A percentile compares a stretch with the other conserved stretches of the same genome.
These are phyloP conservation scores for Hericium alpestre DNA, from an alignment of 768 basidiomycete species.

Conservation along the genomic window DNA sequence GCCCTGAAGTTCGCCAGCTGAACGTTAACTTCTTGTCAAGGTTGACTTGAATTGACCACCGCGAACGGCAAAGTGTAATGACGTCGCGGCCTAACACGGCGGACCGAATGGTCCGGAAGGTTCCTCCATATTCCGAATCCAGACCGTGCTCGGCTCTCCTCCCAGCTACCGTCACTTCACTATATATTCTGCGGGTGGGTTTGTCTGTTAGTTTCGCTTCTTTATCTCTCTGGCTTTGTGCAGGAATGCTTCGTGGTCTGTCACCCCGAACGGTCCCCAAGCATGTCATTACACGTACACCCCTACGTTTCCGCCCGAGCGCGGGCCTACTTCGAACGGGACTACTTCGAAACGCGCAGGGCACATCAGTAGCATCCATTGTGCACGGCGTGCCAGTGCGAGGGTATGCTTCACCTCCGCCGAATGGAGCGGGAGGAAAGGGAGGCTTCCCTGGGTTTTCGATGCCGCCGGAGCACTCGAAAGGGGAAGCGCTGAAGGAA, in stretches of 20 bases:
- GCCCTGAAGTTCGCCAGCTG: too few species aligned
- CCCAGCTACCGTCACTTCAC: too few species aligned
- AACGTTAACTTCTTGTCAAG: too few species aligned
- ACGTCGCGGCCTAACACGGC: too few species aligned
- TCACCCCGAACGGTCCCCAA: background rate
- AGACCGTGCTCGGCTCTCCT: too few species aligned
- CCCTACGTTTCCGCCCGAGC: background rate
- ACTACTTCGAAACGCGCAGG: background rate
- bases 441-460: constrained; percentile 54
- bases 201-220: too few species aligned
- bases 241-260: background rate
- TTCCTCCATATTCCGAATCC: too few species aligned
- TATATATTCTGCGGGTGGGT: too few species aligned
- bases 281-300: background rate
- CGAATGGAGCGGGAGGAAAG: constrained; percentile 25
- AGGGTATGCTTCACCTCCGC: constrained; percentile 36
- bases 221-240: too few species aligned
- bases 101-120: too few species aligned
- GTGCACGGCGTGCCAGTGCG: constrained; percentile 12
- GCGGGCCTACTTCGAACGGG: background rate
- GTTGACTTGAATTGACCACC: too few species aligned
- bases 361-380: background rate
- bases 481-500: constrained; percentile 82
- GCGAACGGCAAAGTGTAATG: too few species aligned
- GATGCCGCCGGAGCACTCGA: constrained; percentile 51